Percentiles rank a stretch among this genome's conserved stretches.
Evolutionary conservation across 345 rosid species (phyloP).

Genomic region (Arabis alpina): DNA sequence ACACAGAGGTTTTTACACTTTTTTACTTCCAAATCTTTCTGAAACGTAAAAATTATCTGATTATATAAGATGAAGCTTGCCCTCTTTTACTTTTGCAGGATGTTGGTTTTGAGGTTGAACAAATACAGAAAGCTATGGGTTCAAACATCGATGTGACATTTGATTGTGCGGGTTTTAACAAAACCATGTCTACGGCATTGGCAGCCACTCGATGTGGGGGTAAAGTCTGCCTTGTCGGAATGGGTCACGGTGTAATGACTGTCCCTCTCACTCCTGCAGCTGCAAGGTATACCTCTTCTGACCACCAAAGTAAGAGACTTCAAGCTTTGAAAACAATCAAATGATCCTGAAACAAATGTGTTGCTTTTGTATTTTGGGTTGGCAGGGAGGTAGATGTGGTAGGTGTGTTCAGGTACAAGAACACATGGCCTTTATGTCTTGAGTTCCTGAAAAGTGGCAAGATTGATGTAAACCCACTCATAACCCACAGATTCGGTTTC

Average conservation of each 20-base stretch:
- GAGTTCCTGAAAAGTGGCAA: constrained; percentile 74
- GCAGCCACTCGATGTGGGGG: constrained; percentile 81
- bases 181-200: constrained; percentile 87
- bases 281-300: constrained; percentile 63
- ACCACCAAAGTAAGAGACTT: neutral
- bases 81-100: constrained; percentile 48
- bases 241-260: constrained; percentile 78
- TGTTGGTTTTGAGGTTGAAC: constrained; percentile 62
- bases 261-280: constrained; percentile 90
- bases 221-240: constrained; percentile 89
- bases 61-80: neutral
- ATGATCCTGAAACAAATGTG: neutral
- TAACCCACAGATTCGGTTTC: constrained; percentile 88
- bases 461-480: constrained; percentile 84
- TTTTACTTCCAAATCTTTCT: neutral
- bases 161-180: constrained; percentile 87
- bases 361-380: neutral
- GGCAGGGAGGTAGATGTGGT: constrained; percentile 89
- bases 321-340: neutral
- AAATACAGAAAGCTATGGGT: constrained; percentile 66
- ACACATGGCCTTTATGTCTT: constrained; percentile 92
- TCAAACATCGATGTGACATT: constrained; percentile 69
- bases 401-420: constrained; percentile 77
- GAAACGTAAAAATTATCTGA: neutral
- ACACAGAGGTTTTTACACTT: constrained; percentile 54